Base-by-base conservation (phyloP, 2,329 filamentous ascomycete genomes). In the Exserohilum rostratum region DNA sequence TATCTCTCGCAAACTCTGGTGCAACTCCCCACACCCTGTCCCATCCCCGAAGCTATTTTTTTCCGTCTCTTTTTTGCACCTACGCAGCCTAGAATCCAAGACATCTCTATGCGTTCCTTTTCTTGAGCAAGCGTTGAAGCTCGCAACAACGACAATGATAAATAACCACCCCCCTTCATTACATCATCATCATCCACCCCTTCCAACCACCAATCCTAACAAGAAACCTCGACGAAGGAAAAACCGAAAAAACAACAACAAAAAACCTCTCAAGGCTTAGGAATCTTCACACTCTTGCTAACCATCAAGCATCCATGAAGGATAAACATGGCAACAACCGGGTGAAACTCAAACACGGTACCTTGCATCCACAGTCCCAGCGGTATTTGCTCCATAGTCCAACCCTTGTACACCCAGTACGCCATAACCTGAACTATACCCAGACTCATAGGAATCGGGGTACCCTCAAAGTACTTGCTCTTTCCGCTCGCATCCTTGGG, bases 401-500 rank as follows among this genome's bases (percentile, higher is more conserved):
- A 93, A 59, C 89, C 89, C 64, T 91, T 83, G 52, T 83, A 87
- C 27, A 96, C 85, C 89, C 92, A 98, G 78, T 89, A 96, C 27
- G 89, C 90, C 90, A 98, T 96, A 53, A 96, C 68, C 12, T 83
- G 86, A 58, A 91, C 91, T 64, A 96, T 87, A 2, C 83, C 87
- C 20, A 98, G 81, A 20, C 90, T 93, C 3, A 92, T 98, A 1
- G 95, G 95, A 68, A 98, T 97, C 1, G 95, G 95, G 0, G 93
- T 96, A 66, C 95, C 95, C 79, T 99, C 95, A 67, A 99, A 99
- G 79, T 96, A 99, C 71, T 90, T 85, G 55, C 90, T 91, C 80
- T 99, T 99, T 65, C 95, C 95, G 0, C 85, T 86, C 44, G 87
- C 89, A 74, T 99, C 95, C 78, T 98, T 97, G 59, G 95, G 95